Percentiles rank a stretch among this genome's conserved stretches.
phyloP scores from a whole-genome alignment of 1,139 yeast species.

The Groenewaldozyma auringiensis region DNA sequence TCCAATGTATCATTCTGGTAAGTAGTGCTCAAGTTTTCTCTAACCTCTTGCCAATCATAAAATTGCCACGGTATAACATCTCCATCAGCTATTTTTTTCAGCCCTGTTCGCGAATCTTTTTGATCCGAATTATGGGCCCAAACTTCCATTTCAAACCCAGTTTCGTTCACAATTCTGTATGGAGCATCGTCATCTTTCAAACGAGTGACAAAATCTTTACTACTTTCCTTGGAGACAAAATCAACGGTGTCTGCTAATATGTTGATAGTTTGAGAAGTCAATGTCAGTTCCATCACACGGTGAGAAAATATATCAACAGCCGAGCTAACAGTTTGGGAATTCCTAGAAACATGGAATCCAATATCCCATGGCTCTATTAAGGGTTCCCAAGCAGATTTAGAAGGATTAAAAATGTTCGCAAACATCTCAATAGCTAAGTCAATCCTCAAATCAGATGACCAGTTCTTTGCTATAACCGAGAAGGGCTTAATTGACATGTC shows the following conservation, averaged over 20 bases:
- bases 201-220: constrained; percentile 43
- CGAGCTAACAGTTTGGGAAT: constrained; percentile 36
- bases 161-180: constrained; percentile 70
- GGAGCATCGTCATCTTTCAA: constrained; percentile 81
- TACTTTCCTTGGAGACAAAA: constrained; percentile 59
- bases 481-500: constrained; percentile 77
- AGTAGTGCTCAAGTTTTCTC: constrained; percentile 71
- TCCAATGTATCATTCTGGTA: constrained; percentile 54
- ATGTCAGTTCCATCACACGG: constrained; percentile 67
- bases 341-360: constrained; percentile 58
- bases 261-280: constrained; percentile 62
- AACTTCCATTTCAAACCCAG: constrained; percentile 70
- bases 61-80: constrained; percentile 76
- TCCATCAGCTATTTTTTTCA: constrained; percentile 39
- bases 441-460: constrained; percentile 75
- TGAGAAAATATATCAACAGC: constrained; percentile 65
- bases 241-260: constrained; percentile 43
- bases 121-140: constrained; percentile 52
- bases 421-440: constrained; percentile 61
- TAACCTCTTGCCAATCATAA: constrained; percentile 83
- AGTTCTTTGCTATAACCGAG: constrained; percentile 62
- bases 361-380: constrained; percentile 83
- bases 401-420: constrained; percentile 78
- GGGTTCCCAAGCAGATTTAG: constrained; percentile 96
- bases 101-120: constrained; percentile 14